Evolutionary conservation across 805 yeast species (phyloP).

Genomic region (Candida pseudofarinosa): DNA sequence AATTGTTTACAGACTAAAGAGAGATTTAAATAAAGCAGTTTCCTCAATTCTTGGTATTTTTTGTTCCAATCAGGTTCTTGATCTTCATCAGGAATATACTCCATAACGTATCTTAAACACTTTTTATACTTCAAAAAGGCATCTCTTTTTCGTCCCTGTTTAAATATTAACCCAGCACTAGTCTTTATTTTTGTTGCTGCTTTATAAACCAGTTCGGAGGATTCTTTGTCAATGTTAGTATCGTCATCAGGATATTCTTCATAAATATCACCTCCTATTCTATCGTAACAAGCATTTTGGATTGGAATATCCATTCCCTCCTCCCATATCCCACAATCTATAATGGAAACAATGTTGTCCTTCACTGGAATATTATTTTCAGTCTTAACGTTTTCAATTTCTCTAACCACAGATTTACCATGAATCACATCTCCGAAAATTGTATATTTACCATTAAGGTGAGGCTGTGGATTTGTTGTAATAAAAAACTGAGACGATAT

Average conservation of each 20-base stretch:
- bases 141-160: slow-evolving; percentile 44
- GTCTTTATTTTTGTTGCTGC: slow-evolving; percentile 58
- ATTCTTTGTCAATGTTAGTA: slow-evolving; percentile 50
- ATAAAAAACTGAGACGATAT: slow-evolving; percentile 71
- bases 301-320: slow-evolving; percentile 52
- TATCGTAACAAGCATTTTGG: slow-evolving; percentile 56
- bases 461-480: slow-evolving; percentile 65
- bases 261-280: slow-evolving; percentile 63
- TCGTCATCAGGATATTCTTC: slow-evolving; percentile 83
- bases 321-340: slow-evolving; percentile 62
- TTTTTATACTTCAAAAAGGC: slow-evolving; percentile 64
- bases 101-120: slow-evolving; percentile 65
- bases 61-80: slow-evolving; percentile 49
- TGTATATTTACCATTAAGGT: slow-evolving; percentile 70
- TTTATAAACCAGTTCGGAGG: slow-evolving; percentile 46
- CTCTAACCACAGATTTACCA: slow-evolving; percentile 69
- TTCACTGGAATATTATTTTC: slow-evolving; percentile 41
- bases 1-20: slow-evolving; percentile 51
- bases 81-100: slow-evolving; percentile 66
- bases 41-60: slow-evolving; percentile 49
- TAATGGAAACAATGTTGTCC: slow-evolving; percentile 41
- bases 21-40: slow-evolving; percentile 56
- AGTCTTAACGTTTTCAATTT: slow-evolving; percentile 49
- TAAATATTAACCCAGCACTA: slow-evolving; percentile 60
- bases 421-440: slow-evolving; percentile 68